Conservation (phyloP, 2,329 filamentous ascomycete genomes). For the Neospermospora avenae region DNA sequence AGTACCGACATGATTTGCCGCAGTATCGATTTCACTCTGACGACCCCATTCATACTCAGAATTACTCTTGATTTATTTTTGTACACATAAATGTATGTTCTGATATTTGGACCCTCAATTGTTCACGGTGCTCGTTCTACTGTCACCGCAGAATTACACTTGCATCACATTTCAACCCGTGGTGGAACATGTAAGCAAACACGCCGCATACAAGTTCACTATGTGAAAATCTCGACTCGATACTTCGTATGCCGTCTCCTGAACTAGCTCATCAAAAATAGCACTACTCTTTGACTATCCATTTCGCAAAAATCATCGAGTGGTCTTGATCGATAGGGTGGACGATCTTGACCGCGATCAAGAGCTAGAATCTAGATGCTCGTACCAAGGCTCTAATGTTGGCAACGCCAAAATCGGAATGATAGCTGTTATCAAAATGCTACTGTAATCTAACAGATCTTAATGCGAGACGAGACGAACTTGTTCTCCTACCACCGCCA, state of each 20-base stretch:
- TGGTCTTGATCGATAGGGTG: constrained; percentile 31
- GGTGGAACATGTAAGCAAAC: constrained; percentile 25
- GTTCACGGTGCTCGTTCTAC: too few species aligned
- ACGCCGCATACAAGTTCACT: constrained; percentile 26
- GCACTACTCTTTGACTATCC: constrained; percentile 31
- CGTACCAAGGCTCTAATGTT: constrained; percentile 30
- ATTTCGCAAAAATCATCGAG: constrained; percentile 27
- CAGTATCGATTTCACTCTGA: too few species aligned
- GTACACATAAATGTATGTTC: too few species aligned
- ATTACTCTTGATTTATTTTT: too few species aligned
- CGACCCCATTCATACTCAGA: too few species aligned
- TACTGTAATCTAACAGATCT: constrained; percentile 31
- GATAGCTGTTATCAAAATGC: constrained; percentile 27
- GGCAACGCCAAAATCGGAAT: constrained; percentile 26
- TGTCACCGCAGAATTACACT: too few species aligned
- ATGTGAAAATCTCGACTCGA: constrained; percentile 30
- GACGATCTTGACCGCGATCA: constrained; percentile 21
- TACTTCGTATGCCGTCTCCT: constrained; percentile 24
- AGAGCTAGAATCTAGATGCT: constrained; percentile 26
- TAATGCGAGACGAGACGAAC: constrained; percentile 20
- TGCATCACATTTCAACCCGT: constrained; percentile 28
- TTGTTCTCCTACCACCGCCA: constrained; percentile 29
- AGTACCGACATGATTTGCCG: too few species aligned
- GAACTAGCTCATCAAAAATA: constrained; percentile 26
- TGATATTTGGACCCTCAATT: too few species aligned